A percentile compares a stretch with the other conserved stretches of the same genome.
phyloP scores from a whole-genome alignment of 306 rosid genomes.

The Urtica urens region DNA sequence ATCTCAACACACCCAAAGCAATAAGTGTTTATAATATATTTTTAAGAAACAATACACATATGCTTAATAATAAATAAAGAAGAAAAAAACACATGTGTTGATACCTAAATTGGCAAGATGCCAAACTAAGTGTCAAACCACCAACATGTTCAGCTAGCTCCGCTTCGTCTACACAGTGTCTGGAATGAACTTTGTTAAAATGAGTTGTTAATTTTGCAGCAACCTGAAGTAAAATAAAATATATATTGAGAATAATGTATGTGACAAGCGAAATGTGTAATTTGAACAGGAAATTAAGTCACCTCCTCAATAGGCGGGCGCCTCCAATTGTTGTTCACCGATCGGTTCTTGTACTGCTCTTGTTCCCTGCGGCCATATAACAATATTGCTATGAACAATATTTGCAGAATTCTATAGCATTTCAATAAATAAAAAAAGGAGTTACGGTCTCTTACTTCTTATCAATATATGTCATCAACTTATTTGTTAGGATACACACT shows the following conservation, averaged over 20 bases:
- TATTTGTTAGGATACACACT: slow-evolving; percentile 75
- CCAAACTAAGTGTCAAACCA: slow-evolving; percentile 80
- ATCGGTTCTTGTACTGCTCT: slow-evolving; percentile 66
- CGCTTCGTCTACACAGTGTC: slow-evolving; percentile 90
- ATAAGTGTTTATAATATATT: too few relatives aligned
- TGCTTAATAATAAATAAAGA: neutral
- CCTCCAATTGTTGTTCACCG: slow-evolving; percentile 46
- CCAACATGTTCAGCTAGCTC: slow-evolving; percentile 90
- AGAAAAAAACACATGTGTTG: slow-evolving; percentile 7
- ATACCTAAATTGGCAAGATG: slow-evolving; percentile 93
- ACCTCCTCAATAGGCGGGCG: slow-evolving; percentile 94
- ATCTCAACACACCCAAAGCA: too few relatives aligned
- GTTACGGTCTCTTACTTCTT: slow-evolving; percentile 47
- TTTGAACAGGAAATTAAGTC: slow-evolving; percentile 15
- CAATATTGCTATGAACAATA: slow-evolving; percentile 8
- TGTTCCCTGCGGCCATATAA: slow-evolving; percentile 53
- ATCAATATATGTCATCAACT: slow-evolving; percentile 60
- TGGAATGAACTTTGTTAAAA: slow-evolving; percentile 63
- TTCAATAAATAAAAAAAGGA: neutral
- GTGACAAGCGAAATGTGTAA: too few relatives aligned
- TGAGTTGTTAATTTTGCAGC: slow-evolving; percentile 67
- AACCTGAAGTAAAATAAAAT: slow-evolving; percentile 35
- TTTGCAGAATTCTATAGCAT: neutral
- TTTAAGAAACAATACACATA: too few relatives aligned
- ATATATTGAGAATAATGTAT: too few relatives aligned